Evolutionary conservation across 2,329 filamentous ascomycete genomes (phyloP).

Genomic region (Xylariaceae sp.): DNA sequence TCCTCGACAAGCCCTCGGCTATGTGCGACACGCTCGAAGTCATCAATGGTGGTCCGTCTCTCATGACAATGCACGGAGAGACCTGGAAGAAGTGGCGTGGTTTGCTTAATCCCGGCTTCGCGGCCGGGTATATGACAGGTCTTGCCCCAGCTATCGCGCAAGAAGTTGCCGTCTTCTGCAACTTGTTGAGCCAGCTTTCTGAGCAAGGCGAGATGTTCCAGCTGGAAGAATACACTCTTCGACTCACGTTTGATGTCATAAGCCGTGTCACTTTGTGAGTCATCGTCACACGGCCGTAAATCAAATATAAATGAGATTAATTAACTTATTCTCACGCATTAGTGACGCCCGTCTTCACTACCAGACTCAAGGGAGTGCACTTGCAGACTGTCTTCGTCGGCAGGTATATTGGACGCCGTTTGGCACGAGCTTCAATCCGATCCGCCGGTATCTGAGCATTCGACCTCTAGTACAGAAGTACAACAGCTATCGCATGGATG

Average conservation of each 20-base stretch:
- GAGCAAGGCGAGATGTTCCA: slow-evolving; percentile 26
- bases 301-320: background rate
- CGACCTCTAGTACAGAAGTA: slow-evolving; percentile 31
- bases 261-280: slow-evolving; percentile 29
- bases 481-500: slow-evolving; percentile 30
- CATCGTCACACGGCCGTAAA: no score
- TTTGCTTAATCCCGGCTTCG: slow-evolving; percentile 33
- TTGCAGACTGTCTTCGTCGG: slow-evolving; percentile 28
- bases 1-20: slow-evolving; percentile 24
- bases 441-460: slow-evolving; percentile 27
- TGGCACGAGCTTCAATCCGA: slow-evolving; percentile 30
- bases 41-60: slow-evolving; percentile 50
- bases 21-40: slow-evolving; percentile 37
- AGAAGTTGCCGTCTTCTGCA: slow-evolving; percentile 30
- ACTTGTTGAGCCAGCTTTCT: slow-evolving; percentile 14
- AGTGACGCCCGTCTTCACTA: slow-evolving; percentile 34
- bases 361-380: slow-evolving; percentile 28
- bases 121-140: slow-evolving; percentile 25
- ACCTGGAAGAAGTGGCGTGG: slow-evolving; percentile 36
- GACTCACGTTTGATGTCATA: slow-evolving; percentile 37
- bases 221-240: slow-evolving; percentile 33
- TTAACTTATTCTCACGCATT: background rate
- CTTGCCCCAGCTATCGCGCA: slow-evolving; percentile 31
- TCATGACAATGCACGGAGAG: slow-evolving; percentile 47
- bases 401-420: slow-evolving; percentile 31